These are phyloP conservation scores for Zizania latifolia DNA, from an alignment of 176 grass and related monocot genomes.

Conservation along the genomic window DNA sequence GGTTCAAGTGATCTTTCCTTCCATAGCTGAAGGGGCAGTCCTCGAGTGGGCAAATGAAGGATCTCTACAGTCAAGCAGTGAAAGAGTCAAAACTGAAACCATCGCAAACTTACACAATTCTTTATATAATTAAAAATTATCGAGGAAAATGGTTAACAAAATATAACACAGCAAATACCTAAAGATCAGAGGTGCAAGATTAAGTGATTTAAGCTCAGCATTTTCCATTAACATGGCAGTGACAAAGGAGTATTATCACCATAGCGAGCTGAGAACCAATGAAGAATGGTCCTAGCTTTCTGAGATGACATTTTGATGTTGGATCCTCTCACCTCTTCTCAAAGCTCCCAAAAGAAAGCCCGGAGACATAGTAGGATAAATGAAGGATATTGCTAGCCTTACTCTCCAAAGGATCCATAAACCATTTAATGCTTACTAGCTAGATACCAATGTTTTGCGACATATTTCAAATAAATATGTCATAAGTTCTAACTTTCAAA, in stretches of 20 bases:
- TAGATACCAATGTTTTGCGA: neutral
- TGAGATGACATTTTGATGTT: conserved; percentile 43
- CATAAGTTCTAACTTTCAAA: too few species aligned
- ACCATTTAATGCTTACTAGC: neutral
- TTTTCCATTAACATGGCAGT: neutral
- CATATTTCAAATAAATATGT: too few species aligned
- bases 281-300: conserved; percentile 39
- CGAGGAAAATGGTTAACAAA: neutral
- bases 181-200: neutral
- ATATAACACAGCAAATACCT: neutral
- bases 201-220: neutral
- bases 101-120: neutral
- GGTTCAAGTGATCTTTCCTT: conserved; percentile 64
- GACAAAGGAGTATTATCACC: conserved; percentile 22
- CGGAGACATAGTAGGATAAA: conserved; percentile 6
- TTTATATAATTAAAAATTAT: neutral
- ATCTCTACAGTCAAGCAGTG: conserved; percentile 28
- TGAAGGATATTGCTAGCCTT: conserved; percentile 2
- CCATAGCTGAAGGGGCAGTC: conserved; percentile 56
- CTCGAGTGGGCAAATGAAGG: conserved; percentile 46
- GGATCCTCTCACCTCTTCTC: conserved; percentile 22
- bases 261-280: conserved; percentile 46
- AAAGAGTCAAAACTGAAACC: neutral
- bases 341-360: neutral
- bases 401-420: conserved; percentile 32